Evolutionary conservation across 768 basidiomycete genomes (phyloP), one percentile per base, ranked within the genome.

Genomic region (Gloeophyllum trabeum): DNA sequence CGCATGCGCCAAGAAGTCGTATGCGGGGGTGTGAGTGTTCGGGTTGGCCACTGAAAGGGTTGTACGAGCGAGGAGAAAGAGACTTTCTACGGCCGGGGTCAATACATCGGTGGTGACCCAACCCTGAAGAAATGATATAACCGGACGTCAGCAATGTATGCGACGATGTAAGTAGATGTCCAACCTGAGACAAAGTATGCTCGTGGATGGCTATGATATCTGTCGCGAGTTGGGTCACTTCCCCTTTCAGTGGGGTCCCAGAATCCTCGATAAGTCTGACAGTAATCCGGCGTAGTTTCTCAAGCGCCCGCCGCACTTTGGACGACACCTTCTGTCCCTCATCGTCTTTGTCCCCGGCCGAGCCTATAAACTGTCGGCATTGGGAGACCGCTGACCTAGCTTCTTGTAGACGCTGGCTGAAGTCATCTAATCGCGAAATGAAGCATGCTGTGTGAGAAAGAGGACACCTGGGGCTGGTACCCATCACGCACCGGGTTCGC

Each of bases 261-360:
- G 40, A 10, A 39, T 44, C 47, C 30, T 80, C 79, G 14, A 81
- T 41, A 16, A 66, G 47, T 36, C 69, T 73, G 24, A 74, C 49
- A 10, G 63, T 61, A n/a, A 62, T 59, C 40, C 78, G 67, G 16
- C 80, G 65, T 12, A 79, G 50, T 40, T 74, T 63, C 53, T 83
- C 82, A 7, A 85, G 46, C 0, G 76, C 72, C 20, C 80, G 69
- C 40, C 75, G 71, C 12, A 80, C 58, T 54, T 82, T 85, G 18
- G 62, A n/a, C n/a, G n/a, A n/a, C n/a, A n/a, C n/a, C n/a, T n/a
- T n/a, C n/a, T n/a, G n/a, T n/a, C 16, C 28, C 28, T 30, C 28
- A 30, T 30, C 28, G 28, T 30, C 16, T 30, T 30, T 30, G 28
- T 16, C n/a, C n/a, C n/a, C n/a, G n/a, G n/a, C n/a, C n/a, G n/a